These are phyloP conservation scores for Lentinula lateritia DNA, from an alignment of 768 basidiomycete species.

Conservation along the genomic window DNA sequence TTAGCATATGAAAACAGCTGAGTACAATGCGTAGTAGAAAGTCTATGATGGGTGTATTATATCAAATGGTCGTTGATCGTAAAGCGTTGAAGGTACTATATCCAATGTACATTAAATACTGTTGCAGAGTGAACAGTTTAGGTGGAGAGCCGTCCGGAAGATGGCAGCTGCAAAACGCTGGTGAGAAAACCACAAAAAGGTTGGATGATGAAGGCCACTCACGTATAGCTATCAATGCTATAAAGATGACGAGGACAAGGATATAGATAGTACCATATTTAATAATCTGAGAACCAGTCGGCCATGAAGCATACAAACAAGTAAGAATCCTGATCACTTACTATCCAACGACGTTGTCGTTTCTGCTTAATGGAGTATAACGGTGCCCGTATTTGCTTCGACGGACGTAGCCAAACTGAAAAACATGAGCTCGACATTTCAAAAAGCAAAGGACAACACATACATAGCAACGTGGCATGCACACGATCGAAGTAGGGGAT, in stretches of 20 bases:
- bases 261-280: conserved; percentile 81
- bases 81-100: conserved; percentile 1
- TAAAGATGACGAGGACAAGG: conserved; percentile 60
- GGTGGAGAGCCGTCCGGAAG: conserved; percentile 53
- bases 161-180: conserved; percentile 40
- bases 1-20: background rate
- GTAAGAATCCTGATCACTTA: conserved; percentile 30
- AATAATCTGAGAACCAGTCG: conserved; percentile 49
- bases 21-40: conserved; percentile 2
- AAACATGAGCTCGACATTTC: background rate
- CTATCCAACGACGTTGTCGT: conserved; percentile 85
- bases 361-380: conserved; percentile 88
- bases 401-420: conserved; percentile 90
- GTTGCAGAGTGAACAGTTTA: conserved; percentile 65
- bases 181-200: conserved; percentile 1
- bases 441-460: conserved; percentile 26
- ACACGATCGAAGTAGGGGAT: conserved; percentile 89
- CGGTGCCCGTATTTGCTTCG: conserved; percentile 90
- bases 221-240: conserved; percentile 76
- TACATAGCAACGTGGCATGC: conserved; percentile 89
- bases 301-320: background rate
- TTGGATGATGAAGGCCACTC: conserved; percentile 24
- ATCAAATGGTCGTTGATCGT: conserved; percentile 21
- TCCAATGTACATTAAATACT: conserved; percentile 46
- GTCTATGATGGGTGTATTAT: conserved; percentile 18